phyloP scores from a whole-genome alignment of 140 eudicot species.

The Cichorium intybus region DNA sequence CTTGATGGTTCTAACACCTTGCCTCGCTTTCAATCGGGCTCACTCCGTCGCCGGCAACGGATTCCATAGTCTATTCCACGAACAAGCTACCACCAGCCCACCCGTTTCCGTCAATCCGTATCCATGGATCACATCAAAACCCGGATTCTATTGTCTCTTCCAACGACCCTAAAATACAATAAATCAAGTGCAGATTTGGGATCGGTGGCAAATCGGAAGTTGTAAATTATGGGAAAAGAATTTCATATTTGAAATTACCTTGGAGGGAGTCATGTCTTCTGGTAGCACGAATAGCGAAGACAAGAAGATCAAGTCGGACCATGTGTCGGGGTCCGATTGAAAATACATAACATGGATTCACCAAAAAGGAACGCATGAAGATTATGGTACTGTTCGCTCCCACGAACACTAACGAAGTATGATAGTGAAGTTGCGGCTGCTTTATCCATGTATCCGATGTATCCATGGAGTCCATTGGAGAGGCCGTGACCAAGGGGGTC shows the following conservation, averaged over 20 bases:
- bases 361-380: slow-evolving; percentile 72
- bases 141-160: too few relatives aligned
- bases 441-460: slow-evolving; percentile 58
- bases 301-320: slow-evolving; percentile 62
- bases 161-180: too few relatives aligned
- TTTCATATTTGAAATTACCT: slow-evolving; percentile 27
- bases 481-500: too few relatives aligned
- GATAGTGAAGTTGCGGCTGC: slow-evolving; percentile 47
- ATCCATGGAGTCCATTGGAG: slow-evolving; percentile 61
- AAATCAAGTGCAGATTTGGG: too few relatives aligned
- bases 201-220: too few relatives aligned
- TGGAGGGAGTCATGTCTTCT: slow-evolving; percentile 51
- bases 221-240: too few relatives aligned
- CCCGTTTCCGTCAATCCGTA: too few relatives aligned
- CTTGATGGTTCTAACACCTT: slow-evolving; percentile 47
- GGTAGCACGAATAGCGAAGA: slow-evolving; percentile 63
- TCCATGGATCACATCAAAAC: slow-evolving; percentile 54
- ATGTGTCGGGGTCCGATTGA: slow-evolving; percentile 54
- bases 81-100: too few relatives aligned
- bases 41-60: slow-evolving; percentile 39
- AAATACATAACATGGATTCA: slow-evolving; percentile 67
- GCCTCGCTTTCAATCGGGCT: slow-evolving; percentile 60
- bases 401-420: slow-evolving; percentile 41
- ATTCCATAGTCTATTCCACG: slow-evolving; percentile 47
- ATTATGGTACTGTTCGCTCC: slow-evolving; percentile 39